Conservation (phyloP, 1,284 basidiomycete species). For the Cryptococcus sp. region DNA sequence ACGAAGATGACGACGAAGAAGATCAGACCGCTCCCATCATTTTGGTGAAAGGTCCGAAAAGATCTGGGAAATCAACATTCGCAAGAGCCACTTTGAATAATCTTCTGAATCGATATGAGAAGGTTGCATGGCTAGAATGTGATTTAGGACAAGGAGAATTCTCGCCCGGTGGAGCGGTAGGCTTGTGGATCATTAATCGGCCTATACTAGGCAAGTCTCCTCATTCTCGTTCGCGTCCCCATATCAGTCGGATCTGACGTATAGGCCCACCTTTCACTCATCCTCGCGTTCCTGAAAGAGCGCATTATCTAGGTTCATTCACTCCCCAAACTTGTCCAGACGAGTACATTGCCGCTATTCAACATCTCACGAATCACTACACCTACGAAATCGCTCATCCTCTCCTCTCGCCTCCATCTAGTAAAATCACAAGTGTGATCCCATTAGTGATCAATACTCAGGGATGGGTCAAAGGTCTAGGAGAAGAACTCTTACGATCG, state of each 20-base stretch:
- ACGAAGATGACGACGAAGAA: slow-evolving; percentile 10
- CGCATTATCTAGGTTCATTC: slow-evolving; percentile 77
- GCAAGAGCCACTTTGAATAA: slow-evolving; percentile 69
- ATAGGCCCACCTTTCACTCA: slow-evolving; percentile 82
- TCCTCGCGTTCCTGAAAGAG: slow-evolving; percentile 62
- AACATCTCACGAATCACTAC: slow-evolving; percentile 66
- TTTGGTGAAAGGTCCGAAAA: slow-evolving; percentile 78
- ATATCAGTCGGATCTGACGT: not conserved
- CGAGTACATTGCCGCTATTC: slow-evolving; percentile 69
- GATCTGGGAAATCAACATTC: slow-evolving; percentile 85
- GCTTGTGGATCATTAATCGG: slow-evolving; percentile 66
- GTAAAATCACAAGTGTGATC: slow-evolving; percentile 41
- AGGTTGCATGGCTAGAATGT: slow-evolving; percentile 84
- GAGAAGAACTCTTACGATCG: slow-evolving; percentile 68
- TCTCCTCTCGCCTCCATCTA: slow-evolving; percentile 1
- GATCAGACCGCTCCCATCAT: slow-evolving; percentile 38
- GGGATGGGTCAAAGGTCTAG: slow-evolving; percentile 94
- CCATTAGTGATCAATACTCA: slow-evolving; percentile 93
- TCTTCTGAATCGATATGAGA: slow-evolving; percentile 59
- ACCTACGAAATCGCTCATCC: slow-evolving; percentile 64
- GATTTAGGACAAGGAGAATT: slow-evolving; percentile 95
- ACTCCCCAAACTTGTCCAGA: slow-evolving; percentile 74
- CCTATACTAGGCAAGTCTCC: slow-evolving; percentile 62
- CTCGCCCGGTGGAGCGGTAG: slow-evolving; percentile 77
- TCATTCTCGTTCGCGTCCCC: not conserved